Base-by-base conservation (phyloP, 768 basidiomycete genomes). In the Phanerochaete carnosa region DNA sequence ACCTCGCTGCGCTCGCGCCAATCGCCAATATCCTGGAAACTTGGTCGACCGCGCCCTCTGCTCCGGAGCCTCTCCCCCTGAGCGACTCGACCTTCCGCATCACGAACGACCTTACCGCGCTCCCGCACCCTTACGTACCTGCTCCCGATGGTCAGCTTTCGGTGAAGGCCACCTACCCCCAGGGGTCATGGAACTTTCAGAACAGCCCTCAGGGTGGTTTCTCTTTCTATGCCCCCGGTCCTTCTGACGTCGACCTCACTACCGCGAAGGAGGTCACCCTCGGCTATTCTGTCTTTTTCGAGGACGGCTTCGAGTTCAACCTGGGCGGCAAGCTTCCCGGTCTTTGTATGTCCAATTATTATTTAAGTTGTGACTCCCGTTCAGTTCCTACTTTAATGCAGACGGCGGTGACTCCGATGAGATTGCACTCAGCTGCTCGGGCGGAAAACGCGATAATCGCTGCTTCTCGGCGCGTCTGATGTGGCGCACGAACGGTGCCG, bases 381-480 rank as follows among this genome's bases (percentile, higher is more conserved):
- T 22, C n/a, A 15, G 43, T n/a, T 46, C 37, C 16, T 28, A 26
- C 19, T 37, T 19, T 55, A n/a, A 26, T 29, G 16, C 11, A 49
- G 57, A 83, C 66, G 87, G 86, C 54, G 88, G 88, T 13, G 75
- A 85, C 67, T 74, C 68, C 59, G 75, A 75, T 2, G 76, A 74
- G 1, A 73, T 69, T 8, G 79, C 88, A 19, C 72, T 79, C 37
- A 69, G 76, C 58, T 90, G 87, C 76, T 86, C 86, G 15, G 88
- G 88, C 51, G 88, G 89, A 8, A 75, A 85, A 47, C 82, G 85
- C 51, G 74, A 79, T 26, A 69, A 77, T 37, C 68, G 66, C 1
- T 88, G 88, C 78, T 87, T 86, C 77, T 85, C 83, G 19, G 80
- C 79, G 37, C 83, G 87, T 62, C 74, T 89, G 46, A 90, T 91